These are phyloP conservation scores for Trichoderma sp. DNA, from an alignment of 2,329 filamentous ascomycete genomes.

Conservation along the genomic window DNA sequence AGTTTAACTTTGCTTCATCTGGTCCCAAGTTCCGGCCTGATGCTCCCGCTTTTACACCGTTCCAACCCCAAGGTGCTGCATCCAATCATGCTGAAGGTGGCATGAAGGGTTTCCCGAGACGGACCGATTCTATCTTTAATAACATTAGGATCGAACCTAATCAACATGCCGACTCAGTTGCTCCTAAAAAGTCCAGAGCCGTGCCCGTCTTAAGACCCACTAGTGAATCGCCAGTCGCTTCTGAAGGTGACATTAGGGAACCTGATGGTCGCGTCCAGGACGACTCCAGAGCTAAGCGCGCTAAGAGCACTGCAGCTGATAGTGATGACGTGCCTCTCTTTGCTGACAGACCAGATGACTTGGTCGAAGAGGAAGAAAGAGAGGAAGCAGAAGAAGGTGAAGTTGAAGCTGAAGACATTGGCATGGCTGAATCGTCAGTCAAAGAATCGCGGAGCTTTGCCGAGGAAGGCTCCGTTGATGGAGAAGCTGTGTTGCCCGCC, in stretches of 20 bases:
- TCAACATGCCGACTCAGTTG: conserved; percentile 62
- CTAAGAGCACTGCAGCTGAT: conserved; percentile 63
- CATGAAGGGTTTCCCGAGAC: conserved; percentile 45
- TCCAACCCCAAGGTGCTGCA: conserved; percentile 47
- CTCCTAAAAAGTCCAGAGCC: conserved; percentile 72
- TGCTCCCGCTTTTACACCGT: conserved; percentile 74
- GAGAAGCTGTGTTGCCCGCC: conserved; percentile 45
- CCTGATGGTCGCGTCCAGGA: conserved; percentile 62
- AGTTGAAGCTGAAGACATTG: conserved; percentile 26
- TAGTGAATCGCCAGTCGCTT: conserved; percentile 39
- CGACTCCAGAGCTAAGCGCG: conserved; percentile 74
- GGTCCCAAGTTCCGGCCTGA: conserved; percentile 73
- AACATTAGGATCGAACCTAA: conserved; percentile 65
- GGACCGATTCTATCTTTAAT: conserved; percentile 63
- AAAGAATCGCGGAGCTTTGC: conserved; percentile 31
- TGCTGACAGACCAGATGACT: conserved; percentile 54
- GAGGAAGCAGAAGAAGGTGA: neutral
- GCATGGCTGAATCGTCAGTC: conserved; percentile 28
- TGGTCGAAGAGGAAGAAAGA: neutral
- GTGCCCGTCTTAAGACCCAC: conserved; percentile 75
- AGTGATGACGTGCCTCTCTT: conserved; percentile 76
- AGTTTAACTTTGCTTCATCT: conserved; percentile 69
- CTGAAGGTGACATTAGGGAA: conserved; percentile 34
- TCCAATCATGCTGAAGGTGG: conserved; percentile 49
- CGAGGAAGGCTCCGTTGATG: conserved; percentile 41